Evolutionary conservation across 495 filamentous ascomycete genomes (phyloP), one percentile per base, ranked within the genome.

Genomic region (Neurospora sp.): DNA sequence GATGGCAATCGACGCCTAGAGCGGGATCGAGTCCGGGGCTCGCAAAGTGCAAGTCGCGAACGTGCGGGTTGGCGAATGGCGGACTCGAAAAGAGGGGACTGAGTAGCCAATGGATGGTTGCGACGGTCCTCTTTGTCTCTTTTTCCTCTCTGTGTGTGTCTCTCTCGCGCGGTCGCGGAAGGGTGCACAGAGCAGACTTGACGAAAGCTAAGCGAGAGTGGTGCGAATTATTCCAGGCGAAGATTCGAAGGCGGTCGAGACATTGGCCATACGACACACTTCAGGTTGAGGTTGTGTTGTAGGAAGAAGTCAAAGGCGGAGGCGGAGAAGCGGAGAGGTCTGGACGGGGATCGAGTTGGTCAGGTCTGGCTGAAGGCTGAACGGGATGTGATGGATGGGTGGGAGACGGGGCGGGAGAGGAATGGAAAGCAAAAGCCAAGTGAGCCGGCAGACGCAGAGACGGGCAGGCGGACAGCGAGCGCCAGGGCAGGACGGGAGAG

Each of bases 401-500:
- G 61, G 72, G 40, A 39, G 31, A 12, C 35, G 10, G 61, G 61
- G 37, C 40, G 38, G 73, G 40, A 22, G 39, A 41, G 72, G 40
- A 48, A 41, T 45, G 69, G 69, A 42, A 40, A 53, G 9, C 65
- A 31, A 35, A 61, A 59, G 22, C 18, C 45, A 73, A 72, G 69
- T 48, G 72, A 72, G 72, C 37, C 31, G 71, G 70, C 42, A 39
- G 45, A 39, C 69, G 41, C 40, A 22, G 38, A 73, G 72, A 61
- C 53, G 42, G 53, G 70, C 69, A 59, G 38, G 61, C 40, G 41
- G 72, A 72, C 75, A 73, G 75, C 72, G 70, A 44, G 68, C 31
- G 53, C 61, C 73, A 61, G 59, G 69, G 76, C 68, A 73, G 74
- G 77, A 77, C 77, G 79, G 79, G 73, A 77, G 72, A 77, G 77